These are phyloP conservation scores for Pseudogymnoascus sp. DNA, from an alignment of 2,329 filamentous ascomycete genomes.

Conservation along the genomic window DNA sequence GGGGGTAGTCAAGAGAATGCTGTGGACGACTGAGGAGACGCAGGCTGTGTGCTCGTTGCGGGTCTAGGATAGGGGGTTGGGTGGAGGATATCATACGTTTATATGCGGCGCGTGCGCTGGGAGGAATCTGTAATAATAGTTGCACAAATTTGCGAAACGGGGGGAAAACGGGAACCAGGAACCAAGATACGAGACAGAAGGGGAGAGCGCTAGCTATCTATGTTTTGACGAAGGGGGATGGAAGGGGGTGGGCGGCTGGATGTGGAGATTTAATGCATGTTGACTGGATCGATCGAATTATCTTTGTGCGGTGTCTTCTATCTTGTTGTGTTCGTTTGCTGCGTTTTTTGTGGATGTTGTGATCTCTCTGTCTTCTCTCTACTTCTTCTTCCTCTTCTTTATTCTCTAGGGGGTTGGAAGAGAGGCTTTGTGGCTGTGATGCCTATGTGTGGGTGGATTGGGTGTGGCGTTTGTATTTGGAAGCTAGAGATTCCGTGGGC, in stretches of 20 bases:
- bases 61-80: neutral
- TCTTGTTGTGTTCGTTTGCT: neutral
- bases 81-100: neutral
- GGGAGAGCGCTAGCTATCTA: neutral
- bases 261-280: neutral
- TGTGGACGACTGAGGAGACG: neutral
- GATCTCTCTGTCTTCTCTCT: neutral
- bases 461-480: neutral
- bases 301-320: neutral
- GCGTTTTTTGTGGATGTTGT: neutral
- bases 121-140: slow-evolving; percentile 2
- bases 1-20: neutral
- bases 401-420: neutral
- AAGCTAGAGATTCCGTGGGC: neutral
- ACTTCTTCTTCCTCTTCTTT: neutral
- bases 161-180: neutral
- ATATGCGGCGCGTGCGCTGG: neutral
- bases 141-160: neutral
- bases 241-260: neutral
- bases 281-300: neutral
- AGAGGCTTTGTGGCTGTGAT: neutral
- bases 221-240: neutral
- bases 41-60: no score
- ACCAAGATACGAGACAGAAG: neutral
- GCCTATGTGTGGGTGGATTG: neutral